Evolutionary conservation across 768 basidiomycete species (phyloP).

Genomic region (Suillus subluteus): DNA sequence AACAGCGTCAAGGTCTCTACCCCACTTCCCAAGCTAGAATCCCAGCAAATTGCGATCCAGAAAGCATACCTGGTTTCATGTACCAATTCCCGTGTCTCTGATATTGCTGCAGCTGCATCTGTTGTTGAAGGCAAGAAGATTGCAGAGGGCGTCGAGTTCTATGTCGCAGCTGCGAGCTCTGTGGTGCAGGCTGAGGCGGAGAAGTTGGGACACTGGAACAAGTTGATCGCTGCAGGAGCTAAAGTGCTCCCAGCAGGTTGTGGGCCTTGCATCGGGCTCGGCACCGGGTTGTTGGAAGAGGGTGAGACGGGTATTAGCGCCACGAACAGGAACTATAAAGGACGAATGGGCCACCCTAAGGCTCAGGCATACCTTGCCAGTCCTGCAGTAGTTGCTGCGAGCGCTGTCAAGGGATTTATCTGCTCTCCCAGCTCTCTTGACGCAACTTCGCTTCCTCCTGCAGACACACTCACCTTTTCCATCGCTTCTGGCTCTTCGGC

Average conservation of each 20-base stretch:
- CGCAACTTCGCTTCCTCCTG: slow-evolving; percentile 49
- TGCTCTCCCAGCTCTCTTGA: slow-evolving; percentile 78
- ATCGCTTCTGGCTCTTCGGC: slow-evolving; percentile 40
- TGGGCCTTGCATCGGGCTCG: slow-evolving; percentile 97
- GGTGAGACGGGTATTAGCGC: slow-evolving; percentile 97
- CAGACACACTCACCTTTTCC: slow-evolving; percentile 60
- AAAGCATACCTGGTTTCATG: slow-evolving; percentile 99
- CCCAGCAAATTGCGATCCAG: slow-evolving; percentile 77
- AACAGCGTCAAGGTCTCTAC: slow-evolving; percentile 98
- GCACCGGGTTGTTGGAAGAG: slow-evolving; percentile 89
- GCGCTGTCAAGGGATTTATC: slow-evolving; percentile 91
- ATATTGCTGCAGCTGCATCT: slow-evolving; percentile 90
- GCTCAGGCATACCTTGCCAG: slow-evolving; percentile 96
- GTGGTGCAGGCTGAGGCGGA: slow-evolving; percentile 92
- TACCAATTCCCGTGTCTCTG: slow-evolving; percentile 95
- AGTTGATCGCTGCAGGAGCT: slow-evolving; percentile 85
- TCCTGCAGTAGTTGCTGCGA: slow-evolving; percentile 96
- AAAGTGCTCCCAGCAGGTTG: slow-evolving; percentile 94
- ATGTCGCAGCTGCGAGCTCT: slow-evolving; percentile 94
- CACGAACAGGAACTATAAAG: slow-evolving; percentile 99
- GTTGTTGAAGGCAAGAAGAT: slow-evolving; percentile 83
- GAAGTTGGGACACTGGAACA: slow-evolving; percentile 83
- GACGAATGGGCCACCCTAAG: slow-evolving; percentile 95
- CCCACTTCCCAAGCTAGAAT: slow-evolving; percentile 82
- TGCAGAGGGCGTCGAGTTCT: slow-evolving; percentile 92